These are phyloP conservation scores for Spencermartinsiella ligniputridi DNA, from an alignment of 1,139 yeast species.

Conservation along the genomic window DNA sequence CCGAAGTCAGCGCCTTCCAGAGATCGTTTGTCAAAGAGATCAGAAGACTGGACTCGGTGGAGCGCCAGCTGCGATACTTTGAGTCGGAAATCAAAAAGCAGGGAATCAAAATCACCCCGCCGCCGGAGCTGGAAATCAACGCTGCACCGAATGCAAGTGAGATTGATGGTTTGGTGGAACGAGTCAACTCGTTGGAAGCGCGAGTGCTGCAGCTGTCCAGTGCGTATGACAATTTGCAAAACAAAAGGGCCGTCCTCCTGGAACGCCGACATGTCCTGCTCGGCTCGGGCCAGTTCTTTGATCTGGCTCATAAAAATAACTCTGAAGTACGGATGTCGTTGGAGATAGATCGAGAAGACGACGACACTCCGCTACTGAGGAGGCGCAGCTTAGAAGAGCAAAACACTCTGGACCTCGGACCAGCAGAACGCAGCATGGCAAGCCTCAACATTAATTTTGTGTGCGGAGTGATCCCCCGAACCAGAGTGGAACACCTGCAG, in stretches of 20 bases:
- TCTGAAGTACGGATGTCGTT: constrained; percentile 20
- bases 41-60: constrained; percentile 57
- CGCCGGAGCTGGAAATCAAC: constrained; percentile 28
- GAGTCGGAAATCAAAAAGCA: constrained; percentile 28
- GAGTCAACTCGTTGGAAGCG: constrained; percentile 59
- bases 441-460: constrained; percentile 51
- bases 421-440: constrained; percentile 11
- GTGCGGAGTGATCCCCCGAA: constrained; percentile 78
- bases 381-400: constrained; percentile 11
- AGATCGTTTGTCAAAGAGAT: constrained; percentile 83
- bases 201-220: constrained; percentile 54
- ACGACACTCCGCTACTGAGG: constrained; percentile 26
- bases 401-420: constrained; percentile 11
- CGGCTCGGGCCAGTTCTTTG: constrained; percentile 68
- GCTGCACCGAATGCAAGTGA: constrained; percentile 54
- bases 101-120: constrained; percentile 22
- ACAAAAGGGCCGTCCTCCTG: constrained; percentile 50
- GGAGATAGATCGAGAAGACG: constrained; percentile 19
- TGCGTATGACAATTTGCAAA: constrained; percentile 50
- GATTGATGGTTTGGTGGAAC: constrained; percentile 70
- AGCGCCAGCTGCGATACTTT: constrained; percentile 52
- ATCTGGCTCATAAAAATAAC: constrained; percentile 25
- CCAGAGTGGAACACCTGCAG: constrained; percentile 65
- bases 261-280: constrained; percentile 67
- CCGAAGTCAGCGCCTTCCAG: constrained; percentile 77